Evolutionary conservation across 2,329 filamentous ascomycete genomes (phyloP), one percentile per base, ranked within the genome.

Genomic region (Aspergillus chevalieri): DNA sequence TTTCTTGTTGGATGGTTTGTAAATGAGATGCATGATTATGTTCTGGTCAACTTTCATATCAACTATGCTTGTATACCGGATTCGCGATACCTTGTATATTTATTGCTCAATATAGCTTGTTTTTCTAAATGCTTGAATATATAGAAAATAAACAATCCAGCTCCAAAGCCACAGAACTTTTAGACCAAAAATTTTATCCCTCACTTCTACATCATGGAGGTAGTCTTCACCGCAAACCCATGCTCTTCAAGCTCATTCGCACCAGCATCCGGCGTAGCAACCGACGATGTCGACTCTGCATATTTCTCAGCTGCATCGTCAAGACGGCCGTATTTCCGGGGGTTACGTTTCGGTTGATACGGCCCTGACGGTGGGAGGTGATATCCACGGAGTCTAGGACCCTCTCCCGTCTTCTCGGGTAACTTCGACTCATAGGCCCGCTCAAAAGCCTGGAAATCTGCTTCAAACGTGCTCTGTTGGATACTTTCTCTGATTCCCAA

Each of bases 381-480:
- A 61, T 95, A 94, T 1, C 90, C 90, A 60, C 90, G 78, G 33
- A 87, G 78, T 61, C 79, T 79, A 8, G 93, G 93, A 8, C 91
- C 83, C 60, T 85, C 76, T 0, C 90, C 92, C 0, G 83, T 89
- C 34, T 85, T 85, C 41, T 78, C 74, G 0, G 92, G 92, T 26
- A 97, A 65, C 10, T 84, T 78, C 0, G 80, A 65, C 57, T 87
- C 86, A 64, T 96, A 97, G 3, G 65, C 64, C 3, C 73, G 73
- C 47, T 82, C 79, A 61, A 96, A 96, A 0, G 67, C 72, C 1
- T 73, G 69, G 0, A 72, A 61, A 19, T 85, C 79, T 2, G 74
- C 59, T 3, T 81, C 78, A 54, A 79, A 85, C 15, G 71, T 80
- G 6, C 72, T 76, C 0, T 67, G 66, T 30, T 68, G 66, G 14